phyloP scores from a whole-genome alignment of 1,139 yeast genomes.

The Kluyveromyces marxianus region DNA sequence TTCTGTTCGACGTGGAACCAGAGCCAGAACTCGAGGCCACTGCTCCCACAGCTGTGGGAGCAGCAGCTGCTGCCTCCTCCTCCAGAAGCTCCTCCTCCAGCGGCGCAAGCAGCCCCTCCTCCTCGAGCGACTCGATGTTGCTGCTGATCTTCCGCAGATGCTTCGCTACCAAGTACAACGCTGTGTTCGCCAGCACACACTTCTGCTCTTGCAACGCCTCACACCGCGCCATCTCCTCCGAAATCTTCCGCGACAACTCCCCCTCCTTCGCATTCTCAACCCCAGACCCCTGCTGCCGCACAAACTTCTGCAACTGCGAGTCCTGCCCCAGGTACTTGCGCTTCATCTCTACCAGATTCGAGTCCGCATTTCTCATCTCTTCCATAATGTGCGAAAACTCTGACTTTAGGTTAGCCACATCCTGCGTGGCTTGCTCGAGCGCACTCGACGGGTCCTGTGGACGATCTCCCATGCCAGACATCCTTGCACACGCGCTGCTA shows the following conservation, averaged over 20 bases:
- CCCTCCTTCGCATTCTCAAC: constrained; percentile 79
- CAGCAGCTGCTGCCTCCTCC: constrained; percentile 22
- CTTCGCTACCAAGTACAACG: constrained; percentile 65
- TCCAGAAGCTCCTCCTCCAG: constrained; percentile 31
- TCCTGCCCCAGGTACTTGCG: constrained; percentile 68
- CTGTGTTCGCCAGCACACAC: constrained; percentile 73
- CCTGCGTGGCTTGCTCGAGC: constrained; percentile 68
- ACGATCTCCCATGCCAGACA: constrained; percentile 1
- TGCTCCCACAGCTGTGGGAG: constrained; percentile 5
- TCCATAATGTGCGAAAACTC: constrained; percentile 77
- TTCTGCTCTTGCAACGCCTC: constrained; percentile 68
- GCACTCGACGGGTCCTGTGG: constrained; percentile 68
- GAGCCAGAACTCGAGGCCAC: constrained; percentile 11
- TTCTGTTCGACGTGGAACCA: constrained; percentile 18
- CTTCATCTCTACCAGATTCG: constrained; percentile 56
- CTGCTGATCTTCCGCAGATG: constrained; percentile 67
- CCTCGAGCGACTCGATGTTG: constrained; percentile 67
- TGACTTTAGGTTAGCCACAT: constrained; percentile 79
- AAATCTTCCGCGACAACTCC: constrained; percentile 56
- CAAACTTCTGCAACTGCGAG: constrained; percentile 70
- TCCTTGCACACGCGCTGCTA: neutral
- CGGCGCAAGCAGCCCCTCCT: constrained; percentile 71
- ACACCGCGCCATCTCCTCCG: constrained; percentile 58
- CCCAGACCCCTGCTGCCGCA: constrained; percentile 75
- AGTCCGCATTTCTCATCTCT: constrained; percentile 69